Conservation (phyloP, 257 asterid species). For the Petunia secreta region DNA sequence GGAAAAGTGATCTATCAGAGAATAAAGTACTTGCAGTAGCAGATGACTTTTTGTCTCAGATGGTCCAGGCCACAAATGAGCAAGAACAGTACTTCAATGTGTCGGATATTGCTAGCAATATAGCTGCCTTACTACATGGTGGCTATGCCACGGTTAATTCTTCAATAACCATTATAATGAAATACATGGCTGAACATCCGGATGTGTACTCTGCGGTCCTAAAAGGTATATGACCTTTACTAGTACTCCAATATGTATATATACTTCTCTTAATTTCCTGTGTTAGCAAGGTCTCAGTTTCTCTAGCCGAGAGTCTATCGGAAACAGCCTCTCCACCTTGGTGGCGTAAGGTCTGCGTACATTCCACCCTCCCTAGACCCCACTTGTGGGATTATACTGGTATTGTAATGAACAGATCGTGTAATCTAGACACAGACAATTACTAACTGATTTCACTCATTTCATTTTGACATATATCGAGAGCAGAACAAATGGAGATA, state of each 20-base stretch:
- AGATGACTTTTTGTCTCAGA: constrained; percentile 63
- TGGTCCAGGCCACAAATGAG: constrained; percentile 52
- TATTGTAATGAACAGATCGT: not conserved
- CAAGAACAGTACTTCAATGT: constrained; percentile 55
- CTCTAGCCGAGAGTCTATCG: too few relatives aligned
- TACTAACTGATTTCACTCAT: not conserved
- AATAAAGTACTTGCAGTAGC: constrained; percentile 50
- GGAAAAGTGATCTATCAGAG: too few relatives aligned
- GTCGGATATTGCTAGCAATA: constrained; percentile 54
- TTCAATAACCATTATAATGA: constrained; percentile 53
- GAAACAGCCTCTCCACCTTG: too few relatives aligned
- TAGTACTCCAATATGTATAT: too few relatives aligned
- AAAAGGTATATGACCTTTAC: constrained; percentile 51
- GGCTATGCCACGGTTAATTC: constrained; percentile 67
- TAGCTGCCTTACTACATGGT: constrained; percentile 55
- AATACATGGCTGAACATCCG: constrained; percentile 61
- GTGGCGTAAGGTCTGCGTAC: too few relatives aligned
- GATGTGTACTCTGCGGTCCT: constrained; percentile 52
- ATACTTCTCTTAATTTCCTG: too few relatives aligned
- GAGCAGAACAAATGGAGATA: constrained; percentile 61
- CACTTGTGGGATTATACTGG: too few relatives aligned
- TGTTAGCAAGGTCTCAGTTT: too few relatives aligned
- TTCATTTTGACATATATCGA: not conserved
- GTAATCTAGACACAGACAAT: constrained; percentile 29
- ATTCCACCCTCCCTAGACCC: too few relatives aligned